These are phyloP conservation scores for Penicillium paxilli DNA, from an alignment of 495 filamentous ascomycete genomes.

Conservation along the genomic window DNA sequence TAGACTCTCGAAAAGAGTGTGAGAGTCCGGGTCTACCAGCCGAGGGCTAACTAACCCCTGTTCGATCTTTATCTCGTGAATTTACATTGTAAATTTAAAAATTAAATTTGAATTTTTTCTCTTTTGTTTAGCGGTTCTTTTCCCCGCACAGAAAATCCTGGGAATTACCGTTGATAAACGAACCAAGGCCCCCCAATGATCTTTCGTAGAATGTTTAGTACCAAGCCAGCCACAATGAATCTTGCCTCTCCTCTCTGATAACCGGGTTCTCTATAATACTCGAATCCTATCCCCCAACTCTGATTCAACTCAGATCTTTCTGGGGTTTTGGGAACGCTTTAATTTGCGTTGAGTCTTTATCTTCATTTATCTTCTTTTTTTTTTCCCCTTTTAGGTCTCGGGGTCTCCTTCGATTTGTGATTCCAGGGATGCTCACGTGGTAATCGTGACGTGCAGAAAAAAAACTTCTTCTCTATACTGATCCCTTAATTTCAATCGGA, in stretches of 20 bases:
- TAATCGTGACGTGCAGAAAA: background rate
- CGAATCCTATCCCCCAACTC: background rate
- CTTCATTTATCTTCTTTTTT: background rate
- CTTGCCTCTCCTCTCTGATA: constrained; percentile 4
- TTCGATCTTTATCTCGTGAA: constrained; percentile 3
- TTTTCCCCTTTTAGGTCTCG: no score
- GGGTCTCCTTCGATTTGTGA: background rate
- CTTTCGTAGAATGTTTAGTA: constrained; percentile 3
- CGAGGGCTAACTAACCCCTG: constrained; percentile 4
- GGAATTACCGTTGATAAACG: constrained; percentile 6
- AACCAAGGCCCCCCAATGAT: constrained; percentile 5
- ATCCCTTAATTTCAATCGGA: background rate
- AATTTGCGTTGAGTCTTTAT: background rate
- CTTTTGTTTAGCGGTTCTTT: background rate
- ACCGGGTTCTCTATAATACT: background rate
- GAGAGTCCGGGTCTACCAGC: background rate
- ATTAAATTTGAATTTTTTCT: no score
- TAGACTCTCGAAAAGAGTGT: background rate
- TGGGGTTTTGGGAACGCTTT: background rate
- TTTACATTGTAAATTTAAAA: no score
- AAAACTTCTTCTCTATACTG: background rate
- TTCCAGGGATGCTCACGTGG: background rate
- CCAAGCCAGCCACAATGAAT: constrained; percentile 12
- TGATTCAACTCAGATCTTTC: background rate
- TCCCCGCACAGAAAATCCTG: constrained; percentile 11